Base-by-base conservation (phyloP, 352 stramenopile species). In the Globisporangium cederbergense region DNA sequence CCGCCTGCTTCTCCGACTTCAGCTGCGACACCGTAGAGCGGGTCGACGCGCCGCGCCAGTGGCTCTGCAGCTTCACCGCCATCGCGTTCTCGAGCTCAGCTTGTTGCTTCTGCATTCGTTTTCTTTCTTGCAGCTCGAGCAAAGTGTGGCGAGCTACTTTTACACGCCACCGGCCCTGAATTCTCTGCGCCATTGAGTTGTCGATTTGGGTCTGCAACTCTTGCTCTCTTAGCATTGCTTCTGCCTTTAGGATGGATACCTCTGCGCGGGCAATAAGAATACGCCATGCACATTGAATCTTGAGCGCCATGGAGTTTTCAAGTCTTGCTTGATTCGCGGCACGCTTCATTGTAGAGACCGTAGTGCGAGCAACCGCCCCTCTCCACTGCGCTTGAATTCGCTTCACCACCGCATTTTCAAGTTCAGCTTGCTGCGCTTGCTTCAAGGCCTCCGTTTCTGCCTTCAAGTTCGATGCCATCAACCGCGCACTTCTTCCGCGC, bases 101-200 rank as follows among this genome's bases (percentile, higher is more conserved):
- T 11, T 67, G 53, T 4, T 5, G 22, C 20, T 14, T 38, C 10
- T 47, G 45, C 14, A 51, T 16, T 2, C 18, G 9, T 18, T 65
- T 18, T 10, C 25, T 11, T 25, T 59, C 32, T 16, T 28, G 18
- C 22, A 34, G 30, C n/a, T 22, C 5, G 18, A 18, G 25, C 25
- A 54, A 16, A 9, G 18, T 49, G 20, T 49, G 16, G 5, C 14
- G 51, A 32, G 30, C 72, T 52, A 28, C 45, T 4, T 43, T 36
- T 3, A 55, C 36, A 16, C 76, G 74, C 76, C 76, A 84, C 18
- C n/a, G 43, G 11, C 66, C 59, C 51, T 84, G 76, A 46, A 84
- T 74, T 20, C 25, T 42, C 1, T 58, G 18, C 0, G 74, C 76
- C 49, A 75, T 82, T 10, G 64, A 14, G 43, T 52, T 60, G 8